Base-by-base conservation (phyloP, 768 basidiomycete genomes). In the Amylocystis lapponica region DNA sequence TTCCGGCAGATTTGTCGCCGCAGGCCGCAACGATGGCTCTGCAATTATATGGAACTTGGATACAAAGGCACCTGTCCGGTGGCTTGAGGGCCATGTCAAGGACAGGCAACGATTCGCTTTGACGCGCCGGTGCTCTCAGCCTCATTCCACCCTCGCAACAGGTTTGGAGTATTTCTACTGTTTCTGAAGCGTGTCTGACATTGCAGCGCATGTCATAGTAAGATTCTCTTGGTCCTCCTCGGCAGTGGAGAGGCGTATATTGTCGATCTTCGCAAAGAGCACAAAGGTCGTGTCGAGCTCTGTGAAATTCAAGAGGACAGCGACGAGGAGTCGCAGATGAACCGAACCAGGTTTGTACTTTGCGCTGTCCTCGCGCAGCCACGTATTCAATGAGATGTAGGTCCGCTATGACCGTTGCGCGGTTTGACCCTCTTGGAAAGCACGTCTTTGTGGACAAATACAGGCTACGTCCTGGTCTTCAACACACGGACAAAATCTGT, bases 21-120 rank as follows among this genome's bases (percentile, higher is more conserved):
- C 86, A 2, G 95, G 89, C 5, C 72, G 88, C 27, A 65, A 65
- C 17, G 91, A 92, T 55, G 93, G 93, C 13, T 70, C 78, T 14
- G 87, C 86, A 1, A 76, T 84, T 26, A 76, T 99, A 31, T 94
- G 92, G 88, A 95, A 99, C 59, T 69, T 96, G 35, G 91, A 94
- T 60, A 97, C 95, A 0, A 76, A 81, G 49, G 79, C 82, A 19
- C 72, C 84, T 8, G 72, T 96, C 34, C 75, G 94, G 38, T 76
- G 76, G 64, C 72, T 94, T 36, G 89, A 95, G 45, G 95, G 95
- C 0, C 96, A 99, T 69, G 90, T 93, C 16, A 90, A 88, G 61
- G 74, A 29, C 65, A 74, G 43, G 62, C 75, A 14, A 92, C 91
- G 0, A 75, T 97, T 29, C 76, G 94, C 33, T 97, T 97, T 55